Conservation (phyloP, 345 rosid genomes). For the Citrus glauca region DNA sequence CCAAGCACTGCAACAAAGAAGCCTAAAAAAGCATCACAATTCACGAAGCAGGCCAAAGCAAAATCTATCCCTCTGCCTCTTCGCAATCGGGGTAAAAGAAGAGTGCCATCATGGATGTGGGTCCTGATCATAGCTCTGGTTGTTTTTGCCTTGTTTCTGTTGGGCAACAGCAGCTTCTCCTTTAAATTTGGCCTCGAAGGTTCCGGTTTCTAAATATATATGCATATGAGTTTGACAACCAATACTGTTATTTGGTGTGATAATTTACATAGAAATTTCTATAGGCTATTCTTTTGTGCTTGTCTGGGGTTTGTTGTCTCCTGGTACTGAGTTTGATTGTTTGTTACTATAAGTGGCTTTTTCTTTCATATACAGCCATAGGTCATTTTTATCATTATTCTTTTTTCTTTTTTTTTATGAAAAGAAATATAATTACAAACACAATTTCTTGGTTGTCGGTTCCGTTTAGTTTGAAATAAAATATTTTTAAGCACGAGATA, state of each 20-base stretch:
- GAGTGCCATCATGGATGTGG: conserved; percentile 84
- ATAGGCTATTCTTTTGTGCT: conserved; percentile 29
- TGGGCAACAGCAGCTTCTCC: conserved; percentile 46
- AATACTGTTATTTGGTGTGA: conserved; percentile 8
- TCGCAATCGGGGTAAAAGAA: conserved; percentile 68
- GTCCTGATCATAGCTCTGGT: conserved; percentile 29
- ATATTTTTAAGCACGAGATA: too few species aligned
- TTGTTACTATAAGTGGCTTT: neutral
- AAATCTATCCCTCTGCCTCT: conserved; percentile 63
- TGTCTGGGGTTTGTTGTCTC: conserved; percentile 1
- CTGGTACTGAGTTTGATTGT: conserved; percentile 7
- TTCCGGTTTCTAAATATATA: conserved; percentile 8
- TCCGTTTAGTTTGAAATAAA: conserved; percentile 8
- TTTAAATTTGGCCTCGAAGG: conserved; percentile 19
- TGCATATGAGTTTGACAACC: neutral
- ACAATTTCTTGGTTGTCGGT: conserved; percentile 11
- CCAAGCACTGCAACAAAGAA: conserved; percentile 29
- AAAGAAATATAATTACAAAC: neutral
- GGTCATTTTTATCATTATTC: conserved; percentile 5
- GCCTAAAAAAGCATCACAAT: conserved; percentile 37
- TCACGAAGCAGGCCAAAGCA: conserved; percentile 52
- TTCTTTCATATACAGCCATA: conserved; percentile 8
- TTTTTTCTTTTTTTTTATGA: neutral
- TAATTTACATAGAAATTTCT: conserved; percentile 2
- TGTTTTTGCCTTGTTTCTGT: conserved; percentile 45